Base-by-base conservation (phyloP, 2,329 filamentous ascomycete genomes). In the Fusarium circinatum region DNA sequence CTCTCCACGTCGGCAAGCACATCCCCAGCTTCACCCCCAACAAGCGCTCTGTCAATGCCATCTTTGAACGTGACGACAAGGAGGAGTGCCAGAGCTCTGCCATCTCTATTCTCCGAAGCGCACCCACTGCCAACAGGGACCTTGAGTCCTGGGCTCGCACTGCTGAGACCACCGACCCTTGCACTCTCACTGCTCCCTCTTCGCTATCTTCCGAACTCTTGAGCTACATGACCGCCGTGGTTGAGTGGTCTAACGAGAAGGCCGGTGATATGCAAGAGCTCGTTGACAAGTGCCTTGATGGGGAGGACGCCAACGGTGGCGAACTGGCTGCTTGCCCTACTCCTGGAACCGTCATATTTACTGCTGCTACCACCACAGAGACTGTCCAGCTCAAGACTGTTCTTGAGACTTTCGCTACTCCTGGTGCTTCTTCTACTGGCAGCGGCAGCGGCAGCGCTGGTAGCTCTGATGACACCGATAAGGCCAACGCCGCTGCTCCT, bases 1-100 rank as follows among this genome's bases (percentile, higher is more conserved):
- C 59, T 26, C 71, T 74, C 14, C 64, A 74, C 24, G 55, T 72
- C 38, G 48, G 42, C 32, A 39, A 60, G 20, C 67, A 73, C n/a
- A 56, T 61, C 4, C 44, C 62, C 62, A 57, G 38, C 34, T 62
- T 68, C 26, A 65, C 49, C 0, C 62, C 63, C 41, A 68, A 74
- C 51, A 74, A 74, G 71, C 71, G 67, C 55, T 36, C n/a, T 24
- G 15, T 64, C 32, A 55, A 65, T 7, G 67, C 65, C 12, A 52
- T 70, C 47, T 70, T 70, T 18, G 67, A 44, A 17, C 65, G 66
- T 32, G 67, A 49, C 28, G 30, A 49, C 8, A 15, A 56, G 22
- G 42, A 41, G 8, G 67, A 71, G 12, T 71, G 68, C 24, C 48
- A 32, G 7, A 71, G 68, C 51, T 71, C 68, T 8, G 62, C 36